Conservation (phyloP, 768 basidiomycete species). For the Tricholoma bakamatsutake region DNA sequence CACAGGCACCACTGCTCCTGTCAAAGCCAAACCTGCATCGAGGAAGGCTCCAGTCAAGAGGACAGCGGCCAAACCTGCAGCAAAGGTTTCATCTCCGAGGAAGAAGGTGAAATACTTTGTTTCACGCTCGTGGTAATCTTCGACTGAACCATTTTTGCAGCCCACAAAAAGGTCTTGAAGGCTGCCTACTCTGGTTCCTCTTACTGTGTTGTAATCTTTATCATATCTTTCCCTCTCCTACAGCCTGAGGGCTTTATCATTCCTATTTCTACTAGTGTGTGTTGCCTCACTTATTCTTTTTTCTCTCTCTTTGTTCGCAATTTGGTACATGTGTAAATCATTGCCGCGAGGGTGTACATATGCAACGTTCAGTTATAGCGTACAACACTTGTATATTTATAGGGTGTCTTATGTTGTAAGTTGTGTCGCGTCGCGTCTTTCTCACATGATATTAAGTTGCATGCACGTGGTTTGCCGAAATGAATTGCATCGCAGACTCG, state of each 20-base stretch:
- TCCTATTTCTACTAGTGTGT: slow-evolving; percentile 6
- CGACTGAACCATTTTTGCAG: slow-evolving; percentile 11
- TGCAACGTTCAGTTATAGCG: slow-evolving; percentile 10
- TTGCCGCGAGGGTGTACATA: slow-evolving; percentile 21
- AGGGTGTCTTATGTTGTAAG: too few relatives aligned
- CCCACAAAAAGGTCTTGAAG: slow-evolving; percentile 23
- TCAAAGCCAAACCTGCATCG: slow-evolving; percentile 38
- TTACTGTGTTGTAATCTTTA: slow-evolving; percentile 4
- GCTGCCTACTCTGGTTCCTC: background rate
- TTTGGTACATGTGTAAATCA: slow-evolving; percentile 32
- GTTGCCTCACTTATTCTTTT: slow-evolving; percentile 2
- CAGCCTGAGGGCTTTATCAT: background rate
- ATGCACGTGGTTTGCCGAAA: slow-evolving; percentile 20
- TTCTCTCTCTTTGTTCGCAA: slow-evolving; percentile 8
- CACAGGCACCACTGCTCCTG: slow-evolving; percentile 34
- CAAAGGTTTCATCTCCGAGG: slow-evolving; percentile 26
- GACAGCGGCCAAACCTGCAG: slow-evolving; percentile 25
- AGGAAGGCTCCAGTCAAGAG: slow-evolving; percentile 33
- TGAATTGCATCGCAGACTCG: slow-evolving; percentile 1
- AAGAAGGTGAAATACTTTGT: slow-evolving; percentile 26
- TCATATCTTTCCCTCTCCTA: slow-evolving; percentile 11
- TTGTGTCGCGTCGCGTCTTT: too few relatives aligned
- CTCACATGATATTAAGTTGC: slow-evolving; percentile 8
- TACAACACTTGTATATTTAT: slow-evolving; percentile 20
- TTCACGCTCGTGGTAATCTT: background rate